These are phyloP conservation scores for Candida chilensis DNA, from an alignment of 805 yeast species.

Conservation along the genomic window DNA sequence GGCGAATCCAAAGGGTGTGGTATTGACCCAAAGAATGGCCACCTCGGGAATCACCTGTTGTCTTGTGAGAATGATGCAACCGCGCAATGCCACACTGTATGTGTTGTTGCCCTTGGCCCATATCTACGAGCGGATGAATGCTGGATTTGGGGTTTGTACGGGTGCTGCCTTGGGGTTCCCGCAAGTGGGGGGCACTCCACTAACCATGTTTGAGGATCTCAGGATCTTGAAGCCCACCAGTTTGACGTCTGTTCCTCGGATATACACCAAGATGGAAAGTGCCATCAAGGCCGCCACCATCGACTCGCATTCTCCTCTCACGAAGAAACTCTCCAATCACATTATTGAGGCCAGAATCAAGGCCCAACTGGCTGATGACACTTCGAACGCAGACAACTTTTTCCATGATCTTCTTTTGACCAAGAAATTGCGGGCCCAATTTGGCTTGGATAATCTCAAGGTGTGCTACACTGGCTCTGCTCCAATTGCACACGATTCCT, in stretches of 20 bases:
- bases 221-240: constrained; percentile 42
- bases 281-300: constrained; percentile 42
- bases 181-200: constrained; percentile 35
- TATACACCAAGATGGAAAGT: constrained; percentile 52
- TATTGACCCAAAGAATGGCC: constrained; percentile 39
- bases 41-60: constrained; percentile 13
- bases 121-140: constrained; percentile 23
- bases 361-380: constrained; percentile 3
- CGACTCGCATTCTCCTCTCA: constrained; percentile 4
- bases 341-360: constrained; percentile 4
- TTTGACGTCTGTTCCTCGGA: constrained; percentile 55
- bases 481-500: constrained; percentile 56
- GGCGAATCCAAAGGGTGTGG: constrained; percentile 66
- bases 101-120: constrained; percentile 24
- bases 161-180: constrained; percentile 51
- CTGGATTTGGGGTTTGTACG: constrained; percentile 30
- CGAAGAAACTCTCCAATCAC: constrained; percentile 1
- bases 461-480: constrained; percentile 53
- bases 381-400: constrained; percentile 5
- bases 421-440: constrained; percentile 27
- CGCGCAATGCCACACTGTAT: constrained; percentile 8
- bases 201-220: constrained; percentile 50
- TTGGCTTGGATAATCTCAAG: constrained; percentile 38
- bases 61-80: constrained; percentile 7
- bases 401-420: constrained; percentile 25